Percentiles rank a stretch among this genome's conserved stretches.
Evolutionary conservation across 768 basidiomycete genomes (phyloP).

Genomic region (Floccularia luteovirens): DNA sequence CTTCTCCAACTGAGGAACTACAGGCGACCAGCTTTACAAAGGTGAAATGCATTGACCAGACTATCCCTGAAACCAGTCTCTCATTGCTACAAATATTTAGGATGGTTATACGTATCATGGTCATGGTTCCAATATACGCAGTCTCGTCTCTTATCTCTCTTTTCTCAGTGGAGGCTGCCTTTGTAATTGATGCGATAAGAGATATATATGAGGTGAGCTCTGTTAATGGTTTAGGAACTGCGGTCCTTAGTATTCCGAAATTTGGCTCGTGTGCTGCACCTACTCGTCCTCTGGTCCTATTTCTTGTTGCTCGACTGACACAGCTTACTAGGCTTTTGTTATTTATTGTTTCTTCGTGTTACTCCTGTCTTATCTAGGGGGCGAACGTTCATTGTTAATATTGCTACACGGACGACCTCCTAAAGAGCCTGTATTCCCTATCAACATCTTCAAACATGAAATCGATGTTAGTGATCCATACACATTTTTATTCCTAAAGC

Average conservation of each 20-base stretch:
- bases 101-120: conserved; percentile 91
- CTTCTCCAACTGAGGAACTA: conserved; percentile 82
- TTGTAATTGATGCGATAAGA: conserved; percentile 90
- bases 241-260: neutral
- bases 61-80: neutral
- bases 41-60: conserved; percentile 32
- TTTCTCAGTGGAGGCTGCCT: conserved; percentile 90
- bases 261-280: neutral
- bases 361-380: conserved; percentile 79
- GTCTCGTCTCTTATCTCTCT: conserved; percentile 88
- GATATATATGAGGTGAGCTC: conserved; percentile 88
- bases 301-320: neutral
- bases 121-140: conserved; percentile 94
- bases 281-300: conserved; percentile 2
- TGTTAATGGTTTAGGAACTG: neutral
- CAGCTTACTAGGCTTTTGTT: conserved; percentile 65
- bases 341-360: conserved; percentile 91
- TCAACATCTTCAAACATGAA: conserved; percentile 74
- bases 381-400: conserved; percentile 89
- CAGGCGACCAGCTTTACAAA: conserved; percentile 70
- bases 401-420: conserved; percentile 88
- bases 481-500: conserved; percentile 87
- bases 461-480: conserved; percentile 95
- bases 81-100: conserved; percentile 27
- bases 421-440: conserved; percentile 80